Percentiles rank a stretch among this genome's conserved stretches.
Evolutionary conservation across 345 rosid genomes (phyloP).

Genomic region (Rhodamnia rubescens): DNA sequence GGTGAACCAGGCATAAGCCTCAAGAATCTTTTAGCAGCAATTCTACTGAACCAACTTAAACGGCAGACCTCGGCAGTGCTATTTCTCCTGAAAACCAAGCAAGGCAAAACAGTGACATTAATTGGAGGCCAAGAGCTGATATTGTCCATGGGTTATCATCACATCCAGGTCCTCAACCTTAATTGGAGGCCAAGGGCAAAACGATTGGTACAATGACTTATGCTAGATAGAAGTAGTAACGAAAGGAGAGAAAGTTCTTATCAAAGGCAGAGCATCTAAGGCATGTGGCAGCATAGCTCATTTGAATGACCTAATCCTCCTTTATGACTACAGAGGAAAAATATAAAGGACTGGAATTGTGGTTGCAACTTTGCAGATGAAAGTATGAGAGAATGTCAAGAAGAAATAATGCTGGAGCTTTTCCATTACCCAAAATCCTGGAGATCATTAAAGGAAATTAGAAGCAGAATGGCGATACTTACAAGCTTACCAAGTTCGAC

Average conservation of each 20-base stretch:
- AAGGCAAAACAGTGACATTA: background rate
- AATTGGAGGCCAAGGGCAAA: background rate
- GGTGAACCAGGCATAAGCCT: background rate
- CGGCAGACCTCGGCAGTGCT: background rate
- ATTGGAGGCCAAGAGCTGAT: background rate
- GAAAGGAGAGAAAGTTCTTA: background rate
- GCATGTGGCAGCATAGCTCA: background rate
- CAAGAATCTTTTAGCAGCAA: background rate
- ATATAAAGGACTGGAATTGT: background rate
- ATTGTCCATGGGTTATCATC: background rate
- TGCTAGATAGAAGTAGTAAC: background rate
- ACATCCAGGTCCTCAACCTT: background rate
- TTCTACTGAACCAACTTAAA: background rate
- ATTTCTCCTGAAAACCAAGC: background rate
- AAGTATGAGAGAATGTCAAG: background rate
- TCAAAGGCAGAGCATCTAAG: background rate
- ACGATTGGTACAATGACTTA: background rate
- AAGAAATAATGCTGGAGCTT: background rate
- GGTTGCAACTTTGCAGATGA: background rate
- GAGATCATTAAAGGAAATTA: background rate
- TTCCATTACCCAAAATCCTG: background rate
- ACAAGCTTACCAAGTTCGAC: conserved; percentile 76
- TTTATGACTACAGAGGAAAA: background rate
- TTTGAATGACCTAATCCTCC: background rate
- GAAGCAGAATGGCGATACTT: conserved; percentile 33